Conservation (phyloP, 805 yeast genomes). For the Lipomyces yamanashiensis region DNA sequence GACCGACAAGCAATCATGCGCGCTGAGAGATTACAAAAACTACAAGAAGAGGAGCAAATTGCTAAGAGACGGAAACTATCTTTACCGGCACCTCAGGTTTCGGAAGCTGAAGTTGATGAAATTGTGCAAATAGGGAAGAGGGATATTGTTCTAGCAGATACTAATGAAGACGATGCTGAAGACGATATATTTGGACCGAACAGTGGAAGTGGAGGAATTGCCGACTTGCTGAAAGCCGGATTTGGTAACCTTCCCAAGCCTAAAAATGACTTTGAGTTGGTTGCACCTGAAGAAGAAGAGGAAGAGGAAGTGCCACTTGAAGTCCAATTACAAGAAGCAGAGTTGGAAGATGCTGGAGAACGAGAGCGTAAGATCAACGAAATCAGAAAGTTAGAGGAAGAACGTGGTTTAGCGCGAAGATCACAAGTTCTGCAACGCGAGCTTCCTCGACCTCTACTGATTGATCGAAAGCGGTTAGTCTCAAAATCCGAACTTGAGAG, state of each 20-base stretch:
- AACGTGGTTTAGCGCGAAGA: conserved; percentile 46
- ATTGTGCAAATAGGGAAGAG: conserved; percentile 41
- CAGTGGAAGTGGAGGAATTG: conserved; percentile 22
- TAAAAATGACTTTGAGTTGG: conserved; percentile 46
- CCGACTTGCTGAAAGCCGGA: conserved; percentile 22
- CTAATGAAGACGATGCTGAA: conserved; percentile 40
- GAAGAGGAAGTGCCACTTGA: conserved; percentile 25
- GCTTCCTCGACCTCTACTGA: conserved; percentile 44
- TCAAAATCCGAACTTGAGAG: conserved; percentile 4
- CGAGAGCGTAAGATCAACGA: conserved; percentile 39
- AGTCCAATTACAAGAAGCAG: conserved; percentile 31
- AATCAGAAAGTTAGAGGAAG: conserved; percentile 33
- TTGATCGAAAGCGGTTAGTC: conserved; percentile 21
- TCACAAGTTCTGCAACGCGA: conserved; percentile 56
- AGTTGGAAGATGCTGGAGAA: conserved; percentile 42
- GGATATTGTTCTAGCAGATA: conserved; percentile 35
- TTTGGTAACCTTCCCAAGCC: conserved; percentile 48
- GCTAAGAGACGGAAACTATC: conserved; percentile 49
- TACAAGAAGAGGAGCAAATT: conserved; percentile 41
- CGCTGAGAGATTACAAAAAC: conserved; percentile 43
- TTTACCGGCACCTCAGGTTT: conserved; percentile 47
- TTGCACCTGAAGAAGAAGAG: conserved; percentile 46
- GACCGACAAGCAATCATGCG: conserved; percentile 39
- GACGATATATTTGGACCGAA: conserved; percentile 47
- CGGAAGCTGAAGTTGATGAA: conserved; percentile 43